A percentile compares a stretch with the other conserved stretches of the same genome.
phyloP scores from a whole-genome alignment of 148 eudicot species.

The Fagopyrum homotropicum region DNA sequence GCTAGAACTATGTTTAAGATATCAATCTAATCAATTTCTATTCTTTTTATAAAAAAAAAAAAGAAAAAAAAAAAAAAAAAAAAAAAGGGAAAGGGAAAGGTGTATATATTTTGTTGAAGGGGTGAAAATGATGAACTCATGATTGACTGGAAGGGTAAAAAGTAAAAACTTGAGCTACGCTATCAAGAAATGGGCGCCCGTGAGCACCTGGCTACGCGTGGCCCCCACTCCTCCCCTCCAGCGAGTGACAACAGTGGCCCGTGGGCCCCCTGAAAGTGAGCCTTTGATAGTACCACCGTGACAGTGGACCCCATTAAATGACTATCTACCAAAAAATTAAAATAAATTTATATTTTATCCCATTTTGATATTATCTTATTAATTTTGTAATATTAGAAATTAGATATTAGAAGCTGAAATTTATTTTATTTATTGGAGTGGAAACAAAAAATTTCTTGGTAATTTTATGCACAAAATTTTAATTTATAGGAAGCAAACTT shows the following conservation, averaged over 20 bases:
- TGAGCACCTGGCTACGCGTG: slow-evolving; percentile 14
- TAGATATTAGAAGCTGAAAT: too few relatives aligned
- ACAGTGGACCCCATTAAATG: neutral
- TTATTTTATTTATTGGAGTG: too few relatives aligned
- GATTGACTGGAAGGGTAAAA: neutral
- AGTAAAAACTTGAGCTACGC: neutral
- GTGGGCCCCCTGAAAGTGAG: neutral
- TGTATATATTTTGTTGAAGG: neutral
- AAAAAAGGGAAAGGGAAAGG: too few relatives aligned
- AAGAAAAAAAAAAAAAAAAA: too few relatives aligned
- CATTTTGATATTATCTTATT: too few relatives aligned
- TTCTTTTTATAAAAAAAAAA: too few relatives aligned
- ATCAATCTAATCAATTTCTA: too few relatives aligned
- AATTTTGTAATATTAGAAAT: too few relatives aligned
- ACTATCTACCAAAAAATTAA: neutral
- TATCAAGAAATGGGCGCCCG: slow-evolving; percentile 8
- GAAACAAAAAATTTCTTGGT: too few relatives aligned
- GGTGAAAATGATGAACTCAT: slow-evolving; percentile 11
- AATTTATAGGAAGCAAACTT: too few relatives aligned
- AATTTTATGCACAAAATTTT: too few relatives aligned
- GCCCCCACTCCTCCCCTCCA: neutral
- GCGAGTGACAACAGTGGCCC: neutral
- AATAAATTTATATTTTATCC: neutral
- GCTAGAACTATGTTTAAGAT: too few relatives aligned
- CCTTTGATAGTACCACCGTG: neutral